phyloP scores from a whole-genome alignment of 768 basidiomycete species.

The Rhizopogon salebrosus region DNA sequence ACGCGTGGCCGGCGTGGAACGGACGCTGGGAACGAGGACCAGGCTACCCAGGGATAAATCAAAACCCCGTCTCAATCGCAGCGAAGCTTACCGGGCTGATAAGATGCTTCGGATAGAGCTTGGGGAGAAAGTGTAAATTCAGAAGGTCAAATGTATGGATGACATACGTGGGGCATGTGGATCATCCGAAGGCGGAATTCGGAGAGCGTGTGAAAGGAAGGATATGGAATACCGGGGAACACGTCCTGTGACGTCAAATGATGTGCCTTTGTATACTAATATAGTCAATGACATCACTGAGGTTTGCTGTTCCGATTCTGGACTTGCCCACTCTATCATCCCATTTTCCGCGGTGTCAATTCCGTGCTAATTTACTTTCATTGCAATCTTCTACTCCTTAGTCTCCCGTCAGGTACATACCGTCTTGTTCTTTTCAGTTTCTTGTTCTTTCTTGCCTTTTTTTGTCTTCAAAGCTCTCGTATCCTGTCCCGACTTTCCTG shows the following conservation, averaged over 20 bases:
- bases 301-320: constrained; percentile 13
- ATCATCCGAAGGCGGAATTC: neutral
- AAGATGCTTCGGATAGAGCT: no score
- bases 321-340: constrained; percentile 9
- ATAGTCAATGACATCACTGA: constrained; percentile 24
- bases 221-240: constrained; percentile 8
- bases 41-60: neutral
- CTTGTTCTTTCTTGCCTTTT: neutral
- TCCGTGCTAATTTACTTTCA: neutral
- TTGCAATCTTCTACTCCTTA: neutral
- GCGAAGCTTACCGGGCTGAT: no score
- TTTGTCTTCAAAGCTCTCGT: neutral
- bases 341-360: constrained; percentile 12
- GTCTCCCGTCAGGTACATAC: neutral
- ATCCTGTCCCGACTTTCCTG: neutral
- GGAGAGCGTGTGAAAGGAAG: constrained; percentile 7
- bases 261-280: constrained; percentile 12
- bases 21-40: neutral
- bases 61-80: no score
- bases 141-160: no score
- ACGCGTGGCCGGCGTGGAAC: neutral
- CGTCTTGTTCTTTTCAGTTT: neutral
- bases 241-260: constrained; percentile 20
- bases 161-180: no score
- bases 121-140: no score